These are phyloP conservation scores for Colletotrichum falcatum DNA, from an alignment of 2,329 filamentous ascomycete genomes.

Conservation along the genomic window DNA sequence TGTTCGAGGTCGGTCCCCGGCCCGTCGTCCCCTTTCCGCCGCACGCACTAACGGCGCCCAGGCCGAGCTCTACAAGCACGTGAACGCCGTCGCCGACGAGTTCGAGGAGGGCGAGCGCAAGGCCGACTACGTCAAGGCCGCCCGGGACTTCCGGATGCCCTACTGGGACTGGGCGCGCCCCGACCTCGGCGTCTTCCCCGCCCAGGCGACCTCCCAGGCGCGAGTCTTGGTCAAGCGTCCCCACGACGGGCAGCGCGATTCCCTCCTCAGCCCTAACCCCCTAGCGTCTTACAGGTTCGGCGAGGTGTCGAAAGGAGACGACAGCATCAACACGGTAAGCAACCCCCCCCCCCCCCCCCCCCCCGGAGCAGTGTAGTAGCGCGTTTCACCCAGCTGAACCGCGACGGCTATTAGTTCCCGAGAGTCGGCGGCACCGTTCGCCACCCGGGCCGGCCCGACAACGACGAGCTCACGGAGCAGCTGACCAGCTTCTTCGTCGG, in stretches of 20 bases:
- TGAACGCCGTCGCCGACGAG: constrained; percentile 43
- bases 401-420: constrained; percentile 22
- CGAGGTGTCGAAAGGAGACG: constrained; percentile 1
- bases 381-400: neutral
- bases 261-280: constrained; percentile 10
- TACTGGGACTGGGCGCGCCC: constrained; percentile 51
- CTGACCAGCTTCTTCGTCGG: constrained; percentile 28
- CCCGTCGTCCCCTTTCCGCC: no score
- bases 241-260: constrained; percentile 45
- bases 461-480: constrained; percentile 2
- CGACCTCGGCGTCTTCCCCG: constrained; percentile 41
- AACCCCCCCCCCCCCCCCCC: neutral
- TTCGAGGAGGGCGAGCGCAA: constrained; percentile 43
- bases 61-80: constrained; percentile 45
- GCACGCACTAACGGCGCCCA: constrained; percentile 12
- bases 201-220: constrained; percentile 40
- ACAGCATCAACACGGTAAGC: constrained; percentile 13
- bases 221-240: constrained; percentile 17
- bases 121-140: constrained; percentile 45
- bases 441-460: constrained; percentile 17
- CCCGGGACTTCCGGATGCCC: constrained; percentile 47
- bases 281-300: constrained; percentile 31
- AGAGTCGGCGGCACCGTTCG: constrained; percentile 43
- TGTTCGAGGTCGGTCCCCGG: constrained; percentile 63
- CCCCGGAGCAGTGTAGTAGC: neutral